Evolutionary conservation across 2,329 filamentous ascomycete species (phyloP).

Genomic region (Pezicula radicicola): DNA sequence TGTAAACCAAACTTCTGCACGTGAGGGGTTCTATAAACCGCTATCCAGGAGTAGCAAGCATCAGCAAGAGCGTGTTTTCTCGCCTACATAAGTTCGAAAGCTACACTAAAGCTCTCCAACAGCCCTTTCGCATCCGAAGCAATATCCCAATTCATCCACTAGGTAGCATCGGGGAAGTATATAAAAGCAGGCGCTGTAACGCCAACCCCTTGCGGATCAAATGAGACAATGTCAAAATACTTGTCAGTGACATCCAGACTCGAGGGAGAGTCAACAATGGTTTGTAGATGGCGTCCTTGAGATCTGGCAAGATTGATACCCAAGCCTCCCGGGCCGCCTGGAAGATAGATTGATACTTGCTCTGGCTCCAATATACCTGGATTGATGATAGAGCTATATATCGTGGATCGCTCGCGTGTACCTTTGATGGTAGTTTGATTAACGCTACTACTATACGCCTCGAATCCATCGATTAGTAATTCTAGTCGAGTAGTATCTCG

Average conservation of each 20-base stretch:
- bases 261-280: slow-evolving; percentile 19
- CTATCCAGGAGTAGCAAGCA: too few species aligned
- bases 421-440: slow-evolving; percentile 32
- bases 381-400: slow-evolving; percentile 34
- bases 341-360: not conserved
- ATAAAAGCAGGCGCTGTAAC: slow-evolving; percentile 44
- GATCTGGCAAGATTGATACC: slow-evolving; percentile 24
- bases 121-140: slow-evolving; percentile 15
- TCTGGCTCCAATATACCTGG: slow-evolving; percentile 24
- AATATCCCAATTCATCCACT: not conserved
- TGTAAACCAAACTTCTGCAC: too few species aligned
- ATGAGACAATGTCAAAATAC: slow-evolving; percentile 35
- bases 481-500: slow-evolving; percentile 36
- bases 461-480: slow-evolving; percentile 19
- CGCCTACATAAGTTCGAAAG: not conserved
- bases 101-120: slow-evolving; percentile 14
- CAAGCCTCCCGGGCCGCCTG: slow-evolving; percentile 33
- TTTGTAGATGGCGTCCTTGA: slow-evolving; percentile 22
- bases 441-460: slow-evolving; percentile 33
- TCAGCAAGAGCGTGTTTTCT: too few species aligned
- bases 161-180: slow-evolving; percentile 30
- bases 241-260: slow-evolving; percentile 9
- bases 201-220: slow-evolving; percentile 45
- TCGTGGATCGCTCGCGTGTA: slow-evolving; percentile 28
- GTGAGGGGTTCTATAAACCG: too few species aligned